These are phyloP conservation scores for Claviceps capensis DNA, from an alignment of 2,329 filamentous ascomycete species.

Conservation along the genomic window DNA sequence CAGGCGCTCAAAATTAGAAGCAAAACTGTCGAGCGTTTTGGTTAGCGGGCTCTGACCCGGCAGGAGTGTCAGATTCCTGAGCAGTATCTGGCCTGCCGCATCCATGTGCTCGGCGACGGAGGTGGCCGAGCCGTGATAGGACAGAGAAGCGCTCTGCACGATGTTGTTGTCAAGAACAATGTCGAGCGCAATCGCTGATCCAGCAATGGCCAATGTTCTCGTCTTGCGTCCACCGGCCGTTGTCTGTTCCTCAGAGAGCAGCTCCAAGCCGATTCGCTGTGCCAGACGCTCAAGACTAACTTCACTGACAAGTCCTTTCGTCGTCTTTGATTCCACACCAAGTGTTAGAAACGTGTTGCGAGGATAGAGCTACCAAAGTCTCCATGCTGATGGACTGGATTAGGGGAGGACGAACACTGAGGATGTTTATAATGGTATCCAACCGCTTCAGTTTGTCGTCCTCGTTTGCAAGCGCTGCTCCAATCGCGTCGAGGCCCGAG, in stretches of 20 bases:
- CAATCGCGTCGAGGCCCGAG: slow-evolving; percentile 29
- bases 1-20: slow-evolving; percentile 56
- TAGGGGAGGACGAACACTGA: slow-evolving; percentile 27
- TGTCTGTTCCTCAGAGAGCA: slow-evolving; percentile 41
- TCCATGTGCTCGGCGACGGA: slow-evolving; percentile 46
- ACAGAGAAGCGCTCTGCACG: slow-evolving; percentile 47
- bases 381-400: no score
- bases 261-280: slow-evolving; percentile 51
- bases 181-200: slow-evolving; percentile 45
- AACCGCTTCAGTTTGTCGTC: slow-evolving; percentile 42
- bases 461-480: slow-evolving; percentile 28
- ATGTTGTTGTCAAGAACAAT: slow-evolving; percentile 48
- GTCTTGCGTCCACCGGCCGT: slow-evolving; percentile 33
- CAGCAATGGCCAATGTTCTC: slow-evolving; percentile 47
- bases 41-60: slow-evolving; percentile 51
- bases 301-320: slow-evolving; percentile 55
- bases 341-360: background rate
- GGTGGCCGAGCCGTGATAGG: slow-evolving; percentile 45
- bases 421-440: slow-evolving; percentile 34
- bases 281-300: slow-evolving; percentile 61
- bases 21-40: slow-evolving; percentile 57
- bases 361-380: no score
- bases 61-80: slow-evolving; percentile 47
- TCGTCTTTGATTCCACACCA: slow-evolving; percentile 16
- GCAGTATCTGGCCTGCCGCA: slow-evolving; percentile 50